These are phyloP conservation scores for Fusarium veterinarium DNA, from an alignment of 2,329 filamentous ascomycete species.

Conservation along the genomic window DNA sequence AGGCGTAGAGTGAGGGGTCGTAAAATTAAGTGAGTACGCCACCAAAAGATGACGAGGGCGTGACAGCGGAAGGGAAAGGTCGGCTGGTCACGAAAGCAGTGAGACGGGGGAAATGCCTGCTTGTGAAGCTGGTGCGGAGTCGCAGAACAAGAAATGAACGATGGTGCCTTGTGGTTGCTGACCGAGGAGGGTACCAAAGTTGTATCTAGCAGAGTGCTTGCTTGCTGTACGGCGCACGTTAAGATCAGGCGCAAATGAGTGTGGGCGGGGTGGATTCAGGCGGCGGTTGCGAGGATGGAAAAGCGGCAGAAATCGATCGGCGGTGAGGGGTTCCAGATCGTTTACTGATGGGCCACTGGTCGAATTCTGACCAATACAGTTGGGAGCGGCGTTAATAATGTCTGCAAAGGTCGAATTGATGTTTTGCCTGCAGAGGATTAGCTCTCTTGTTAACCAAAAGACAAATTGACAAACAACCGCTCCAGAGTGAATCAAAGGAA, in stretches of 20 bases:
- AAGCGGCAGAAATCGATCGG: slow-evolving; percentile 46
- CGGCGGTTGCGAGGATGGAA: slow-evolving; percentile 38
- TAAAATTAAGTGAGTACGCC: slow-evolving; percentile 41
- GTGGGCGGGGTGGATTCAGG: slow-evolving; percentile 40
- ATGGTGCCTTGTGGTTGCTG: slow-evolving; percentile 38
- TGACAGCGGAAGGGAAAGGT: slow-evolving; percentile 40
- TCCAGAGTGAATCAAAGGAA: slow-evolving; percentile 7
- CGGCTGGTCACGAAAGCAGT: slow-evolving; percentile 43
- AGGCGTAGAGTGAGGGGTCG: slow-evolving; percentile 40
- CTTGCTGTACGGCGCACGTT: slow-evolving; percentile 38
- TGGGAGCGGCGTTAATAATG: slow-evolving; percentile 21
- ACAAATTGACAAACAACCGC: not conserved
- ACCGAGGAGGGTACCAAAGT: slow-evolving; percentile 43
- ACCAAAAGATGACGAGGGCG: slow-evolving; percentile 43
- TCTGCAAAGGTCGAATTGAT: slow-evolving; percentile 15
- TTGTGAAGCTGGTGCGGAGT: slow-evolving; percentile 36
- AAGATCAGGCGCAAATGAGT: slow-evolving; percentile 46
- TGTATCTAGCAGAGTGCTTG: slow-evolving; percentile 34
- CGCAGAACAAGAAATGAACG: slow-evolving; percentile 35
- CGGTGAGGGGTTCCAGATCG: slow-evolving; percentile 47
- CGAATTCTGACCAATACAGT: slow-evolving; percentile 27
- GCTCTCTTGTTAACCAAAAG: not conserved
- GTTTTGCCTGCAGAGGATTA: slow-evolving; percentile 3
- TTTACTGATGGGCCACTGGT: slow-evolving; percentile 37
- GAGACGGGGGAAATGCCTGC: slow-evolving; percentile 44